Percentiles rank a stretch among this genome's conserved stretches.
These are phyloP conservation scores for Mediolabrus comicus DNA, from an alignment of 108 stramenopile genomes.

Conservation along the genomic window DNA sequence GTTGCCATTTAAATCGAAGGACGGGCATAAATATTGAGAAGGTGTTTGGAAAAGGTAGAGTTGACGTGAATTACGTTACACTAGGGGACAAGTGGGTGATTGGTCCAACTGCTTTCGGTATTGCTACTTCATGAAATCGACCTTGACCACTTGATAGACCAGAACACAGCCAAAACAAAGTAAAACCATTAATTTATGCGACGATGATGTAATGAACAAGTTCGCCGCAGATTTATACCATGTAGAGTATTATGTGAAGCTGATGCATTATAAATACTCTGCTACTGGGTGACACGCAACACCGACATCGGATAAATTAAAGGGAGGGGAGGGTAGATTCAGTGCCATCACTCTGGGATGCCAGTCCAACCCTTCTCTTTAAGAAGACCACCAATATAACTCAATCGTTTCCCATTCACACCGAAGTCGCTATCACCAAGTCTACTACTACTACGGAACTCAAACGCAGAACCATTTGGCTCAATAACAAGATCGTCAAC, in stretches of 20 bases:
- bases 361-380: slow-evolving; percentile 57
- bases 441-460: slow-evolving; percentile 61
- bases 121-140: slow-evolving; percentile 39
- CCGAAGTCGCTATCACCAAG: slow-evolving; percentile 87
- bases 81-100: slow-evolving; percentile 25
- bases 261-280: not conserved
- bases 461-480: slow-evolving; percentile 49
- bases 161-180: too few species aligned
- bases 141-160: too few species aligned
- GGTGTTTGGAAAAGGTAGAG: slow-evolving; percentile 28
- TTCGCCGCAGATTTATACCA: not conserved
- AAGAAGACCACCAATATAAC: slow-evolving; percentile 42
- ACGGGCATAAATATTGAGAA: slow-evolving; percentile 53
- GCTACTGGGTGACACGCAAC: too few species aligned
- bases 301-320: too few species aligned
- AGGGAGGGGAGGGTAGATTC: too few species aligned
- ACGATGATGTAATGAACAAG: too few species aligned
- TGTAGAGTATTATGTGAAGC: not conserved
- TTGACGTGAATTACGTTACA: slow-evolving; percentile 32
- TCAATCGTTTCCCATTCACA: slow-evolving; percentile 74
- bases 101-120: slow-evolving; percentile 42
- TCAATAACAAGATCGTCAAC: slow-evolving; percentile 79
- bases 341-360: too few species aligned
- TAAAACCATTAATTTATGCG: too few species aligned
- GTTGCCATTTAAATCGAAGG: slow-evolving; percentile 80